A percentile compares a stretch with the other conserved stretches of the same genome.
These are phyloP conservation scores for Sporothrix euskadiensis DNA, from an alignment of 2,329 filamentous ascomycete genomes.

Conservation along the genomic window DNA sequence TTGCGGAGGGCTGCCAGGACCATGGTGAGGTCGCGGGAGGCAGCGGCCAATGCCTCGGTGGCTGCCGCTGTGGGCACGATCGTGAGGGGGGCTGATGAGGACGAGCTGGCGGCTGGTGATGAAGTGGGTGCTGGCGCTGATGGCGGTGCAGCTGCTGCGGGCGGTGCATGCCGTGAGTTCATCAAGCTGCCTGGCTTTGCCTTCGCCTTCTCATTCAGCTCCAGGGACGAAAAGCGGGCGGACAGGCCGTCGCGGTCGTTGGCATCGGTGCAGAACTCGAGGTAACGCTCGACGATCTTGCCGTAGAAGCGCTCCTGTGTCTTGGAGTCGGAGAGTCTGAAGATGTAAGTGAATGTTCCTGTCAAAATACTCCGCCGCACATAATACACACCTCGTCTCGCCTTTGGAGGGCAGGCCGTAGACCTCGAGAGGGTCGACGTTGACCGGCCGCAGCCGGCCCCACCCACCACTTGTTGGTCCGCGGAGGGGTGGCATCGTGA, in stretches of 20 bases:
- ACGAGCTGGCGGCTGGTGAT: neutral
- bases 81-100: neutral
- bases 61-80: conserved; percentile 15
- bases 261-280: conserved; percentile 79
- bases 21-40: conserved; percentile 64
- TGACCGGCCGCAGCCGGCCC: conserved; percentile 71
- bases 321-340: conserved; percentile 70
- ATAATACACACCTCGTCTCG: conserved; percentile 67
- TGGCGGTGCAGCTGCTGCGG: neutral
- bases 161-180: neutral
- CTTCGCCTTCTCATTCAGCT: conserved; percentile 36
- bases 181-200: neutral
- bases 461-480: conserved; percentile 57
- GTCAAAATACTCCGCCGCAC: neutral
- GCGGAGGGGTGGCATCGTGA: conserved; percentile 34
- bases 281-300: conserved; percentile 83
- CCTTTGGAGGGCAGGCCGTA: conserved; percentile 90
- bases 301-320: conserved; percentile 83
- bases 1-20: conserved; percentile 86
- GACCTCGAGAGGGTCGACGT: conserved; percentile 73
- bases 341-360: neutral
- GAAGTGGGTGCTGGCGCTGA: neutral
- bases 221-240: conserved; percentile 69
- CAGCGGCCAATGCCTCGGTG: conserved; percentile 8
- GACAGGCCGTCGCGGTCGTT: conserved; percentile 72